These are phyloP conservation scores for Apium graveolens DNA, from an alignment of 129 eudicot species.

Conservation along the genomic window DNA sequence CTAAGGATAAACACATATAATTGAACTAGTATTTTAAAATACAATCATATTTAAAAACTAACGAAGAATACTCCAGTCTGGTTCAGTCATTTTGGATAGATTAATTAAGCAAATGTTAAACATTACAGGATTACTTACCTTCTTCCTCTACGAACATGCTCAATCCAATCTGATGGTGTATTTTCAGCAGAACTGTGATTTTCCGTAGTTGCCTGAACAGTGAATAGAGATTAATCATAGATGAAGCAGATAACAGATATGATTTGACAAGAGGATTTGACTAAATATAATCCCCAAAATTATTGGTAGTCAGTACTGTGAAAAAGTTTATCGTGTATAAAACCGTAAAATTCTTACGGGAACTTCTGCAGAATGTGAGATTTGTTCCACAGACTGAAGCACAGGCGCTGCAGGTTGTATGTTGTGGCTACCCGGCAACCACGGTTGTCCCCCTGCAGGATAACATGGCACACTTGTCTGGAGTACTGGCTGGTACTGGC, in stretches of 20 bases:
- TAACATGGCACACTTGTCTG: constrained; percentile 34
- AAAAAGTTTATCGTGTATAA: neutral
- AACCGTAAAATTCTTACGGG: constrained; percentile 23
- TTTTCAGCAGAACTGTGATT: constrained; percentile 28
- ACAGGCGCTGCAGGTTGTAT: constrained; percentile 23
- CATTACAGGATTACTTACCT: constrained; percentile 32
- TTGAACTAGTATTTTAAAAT: neutral
- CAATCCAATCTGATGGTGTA: constrained; percentile 59
- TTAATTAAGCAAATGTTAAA: neutral
- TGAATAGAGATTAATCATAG: neutral
- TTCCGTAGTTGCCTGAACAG: constrained; percentile 34
- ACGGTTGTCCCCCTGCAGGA: constrained; percentile 42
- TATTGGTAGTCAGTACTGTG: neutral
- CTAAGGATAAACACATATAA: neutral
- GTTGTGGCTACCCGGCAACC: constrained; percentile 35
- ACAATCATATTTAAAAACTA: neutral
- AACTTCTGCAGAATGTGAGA: constrained; percentile 24
- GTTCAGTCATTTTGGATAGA: neutral
- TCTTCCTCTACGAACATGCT: constrained; percentile 72
- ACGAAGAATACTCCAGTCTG: neutral
- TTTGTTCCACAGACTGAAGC: constrained; percentile 41
- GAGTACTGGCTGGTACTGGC: constrained; percentile 41
- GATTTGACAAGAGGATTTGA: neutral
- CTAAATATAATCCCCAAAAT: neutral
- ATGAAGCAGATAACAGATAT: neutral